Conservation (phyloP, 768 basidiomycete species). For the Tricholoma furcatifolium region DNA sequence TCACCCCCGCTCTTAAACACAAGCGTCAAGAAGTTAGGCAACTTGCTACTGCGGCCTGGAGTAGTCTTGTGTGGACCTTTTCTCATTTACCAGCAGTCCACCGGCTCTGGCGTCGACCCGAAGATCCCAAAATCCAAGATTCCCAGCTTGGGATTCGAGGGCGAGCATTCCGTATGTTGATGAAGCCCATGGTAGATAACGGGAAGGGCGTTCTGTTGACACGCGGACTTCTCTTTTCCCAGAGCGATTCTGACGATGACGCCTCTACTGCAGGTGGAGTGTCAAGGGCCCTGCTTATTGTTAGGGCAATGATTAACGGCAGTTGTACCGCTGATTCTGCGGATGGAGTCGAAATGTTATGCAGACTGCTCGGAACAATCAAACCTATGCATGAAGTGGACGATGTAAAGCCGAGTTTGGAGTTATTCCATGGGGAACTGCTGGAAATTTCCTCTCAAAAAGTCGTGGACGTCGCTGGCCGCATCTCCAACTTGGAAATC, state of each 20-base stretch:
- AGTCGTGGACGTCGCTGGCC: conserved; percentile 26
- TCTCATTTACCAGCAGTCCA: conserved; percentile 20
- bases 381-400: conserved; percentile 3
- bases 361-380: conserved; percentile 29
- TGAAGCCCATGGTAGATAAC: conserved; percentile 40
- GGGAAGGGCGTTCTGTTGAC: conserved; percentile 45
- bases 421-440: conserved; percentile 48
- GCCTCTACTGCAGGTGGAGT: conserved; percentile 18
- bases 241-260: background rate
- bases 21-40: conserved; percentile 32
- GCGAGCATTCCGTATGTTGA: conserved; percentile 40
- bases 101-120: conserved; percentile 26
- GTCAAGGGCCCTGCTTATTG: conserved; percentile 33
- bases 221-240: conserved; percentile 32
- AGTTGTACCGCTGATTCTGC: conserved; percentile 22
- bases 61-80: conserved; percentile 56
- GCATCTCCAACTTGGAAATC: conserved; percentile 22
- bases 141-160: conserved; percentile 24
- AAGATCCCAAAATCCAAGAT: conserved; percentile 10
- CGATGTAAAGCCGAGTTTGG: conserved; percentile 24
- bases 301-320: conserved; percentile 36
- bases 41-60: conserved; percentile 49
- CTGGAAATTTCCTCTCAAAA: conserved; percentile 23
- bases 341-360: conserved; percentile 35
- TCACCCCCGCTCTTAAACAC: conserved; percentile 32